These are phyloP conservation scores for Apiospora koreana DNA, from an alignment of 2,329 filamentous ascomycete genomes.

Conservation along the genomic window DNA sequence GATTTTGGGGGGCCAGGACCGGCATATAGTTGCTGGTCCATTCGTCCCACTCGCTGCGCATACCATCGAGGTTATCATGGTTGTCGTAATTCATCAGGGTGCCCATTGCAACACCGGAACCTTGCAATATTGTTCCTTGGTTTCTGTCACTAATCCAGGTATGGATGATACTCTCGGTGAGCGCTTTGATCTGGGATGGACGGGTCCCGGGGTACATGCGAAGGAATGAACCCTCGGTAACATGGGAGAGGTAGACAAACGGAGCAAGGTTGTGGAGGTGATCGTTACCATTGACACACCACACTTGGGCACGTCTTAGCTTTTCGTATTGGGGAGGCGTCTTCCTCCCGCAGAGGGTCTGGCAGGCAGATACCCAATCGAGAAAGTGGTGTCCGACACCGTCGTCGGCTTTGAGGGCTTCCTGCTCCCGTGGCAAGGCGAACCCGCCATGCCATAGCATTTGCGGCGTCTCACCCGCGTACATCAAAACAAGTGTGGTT, in stretches of 20 bases:
- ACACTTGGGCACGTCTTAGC: slow-evolving; percentile 40
- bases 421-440: slow-evolving; percentile 33
- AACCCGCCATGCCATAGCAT: slow-evolving; percentile 30
- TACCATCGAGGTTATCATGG: too few species aligned
- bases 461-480: slow-evolving; percentile 51
- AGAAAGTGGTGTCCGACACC: slow-evolving; percentile 38
- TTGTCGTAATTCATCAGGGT: too few species aligned
- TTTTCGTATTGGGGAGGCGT: slow-evolving; percentile 29
- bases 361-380: slow-evolving; percentile 45
- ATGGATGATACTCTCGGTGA: slow-evolving; percentile 16
- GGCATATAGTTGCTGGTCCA: too few species aligned
- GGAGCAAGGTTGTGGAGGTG: slow-evolving; percentile 29
- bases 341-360: slow-evolving; percentile 27
- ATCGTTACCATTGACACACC: slow-evolving; percentile 38
- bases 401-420: slow-evolving; percentile 11
- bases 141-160: slow-evolving; percentile 36
- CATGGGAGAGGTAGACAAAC: slow-evolving; percentile 42
- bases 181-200: slow-evolving; percentile 30
- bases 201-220: slow-evolving; percentile 23
- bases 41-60: too few species aligned
- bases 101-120: background rate
- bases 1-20: too few species aligned
- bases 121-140: slow-evolving; percentile 14
- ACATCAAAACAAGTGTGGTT: slow-evolving; percentile 50
- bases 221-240: slow-evolving; percentile 44